A percentile compares a stretch with the other conserved stretches of the same genome.
phyloP scores from a whole-genome alignment of 1,284 basidiomycete genomes.

The Vanrija sp. region DNA sequence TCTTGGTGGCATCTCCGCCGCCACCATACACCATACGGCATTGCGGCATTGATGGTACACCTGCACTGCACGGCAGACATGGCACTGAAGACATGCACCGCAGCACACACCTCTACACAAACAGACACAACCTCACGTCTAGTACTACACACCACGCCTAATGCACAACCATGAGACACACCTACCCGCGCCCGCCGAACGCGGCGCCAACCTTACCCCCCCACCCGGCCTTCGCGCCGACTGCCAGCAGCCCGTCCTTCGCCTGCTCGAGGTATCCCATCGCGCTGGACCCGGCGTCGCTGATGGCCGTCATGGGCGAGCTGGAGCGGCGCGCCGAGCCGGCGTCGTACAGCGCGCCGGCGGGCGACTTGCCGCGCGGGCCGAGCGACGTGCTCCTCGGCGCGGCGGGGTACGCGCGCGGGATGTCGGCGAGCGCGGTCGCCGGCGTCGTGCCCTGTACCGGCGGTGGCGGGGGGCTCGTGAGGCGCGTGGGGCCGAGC shows the following conservation, averaged over 20 bases:
- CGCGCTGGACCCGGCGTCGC: constrained; percentile 9
- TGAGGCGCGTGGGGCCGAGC: constrained; percentile 22
- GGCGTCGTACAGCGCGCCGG: not conserved
- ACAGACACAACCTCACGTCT: too few relatives aligned
- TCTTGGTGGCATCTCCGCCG: too few relatives aligned
- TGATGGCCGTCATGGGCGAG: constrained; percentile 5
- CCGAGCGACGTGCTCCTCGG: not conserved
- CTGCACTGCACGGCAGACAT: too few relatives aligned
- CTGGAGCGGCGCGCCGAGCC: not conserved
- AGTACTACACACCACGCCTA: too few relatives aligned
- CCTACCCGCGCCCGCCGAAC: constrained; percentile 9
- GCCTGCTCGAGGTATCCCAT: constrained; percentile 46
- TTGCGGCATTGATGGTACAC: too few relatives aligned
- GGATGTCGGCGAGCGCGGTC: constrained; percentile 11
- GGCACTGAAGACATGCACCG: too few relatives aligned
- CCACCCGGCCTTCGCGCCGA: constrained; percentile 38
- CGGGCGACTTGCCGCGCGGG: too few relatives aligned
- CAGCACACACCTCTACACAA: too few relatives aligned
- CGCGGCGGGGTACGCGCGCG: not conserved
- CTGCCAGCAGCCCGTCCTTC: constrained; percentile 40
- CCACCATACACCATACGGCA: too few relatives aligned
- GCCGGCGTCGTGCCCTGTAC: constrained; percentile 16
- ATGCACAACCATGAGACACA: too few relatives aligned
- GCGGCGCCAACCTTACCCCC: constrained; percentile 21
- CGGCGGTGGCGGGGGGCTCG: constrained; percentile 24